A percentile compares a stretch with the other conserved stretches of the same genome.
Conservation (phyloP, 805 yeast genomes). For the fission yeast (Schizosaccharomyces pombe) region DNA sequence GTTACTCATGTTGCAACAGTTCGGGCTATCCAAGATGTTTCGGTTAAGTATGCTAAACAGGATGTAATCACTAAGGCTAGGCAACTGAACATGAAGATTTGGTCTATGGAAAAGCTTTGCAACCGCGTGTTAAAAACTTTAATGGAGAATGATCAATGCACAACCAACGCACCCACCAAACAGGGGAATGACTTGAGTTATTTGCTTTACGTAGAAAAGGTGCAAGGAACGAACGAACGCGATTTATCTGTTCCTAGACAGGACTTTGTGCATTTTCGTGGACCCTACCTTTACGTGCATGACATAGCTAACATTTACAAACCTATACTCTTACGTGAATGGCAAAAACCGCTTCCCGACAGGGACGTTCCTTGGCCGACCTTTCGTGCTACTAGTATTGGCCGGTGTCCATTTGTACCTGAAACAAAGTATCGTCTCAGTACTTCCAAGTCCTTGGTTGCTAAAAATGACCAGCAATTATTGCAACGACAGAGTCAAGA, state of each 20-base stretch:
- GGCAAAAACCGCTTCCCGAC: constrained; percentile 23
- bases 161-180: constrained; percentile 7
- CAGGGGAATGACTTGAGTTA: constrained; percentile 19
- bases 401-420: constrained; percentile 4
- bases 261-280: constrained; percentile 60
- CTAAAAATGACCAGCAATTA: not conserved
- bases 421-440: not conserved
- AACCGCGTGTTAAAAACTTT: not conserved
- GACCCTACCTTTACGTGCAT: constrained; percentile 52
- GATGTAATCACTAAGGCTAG: constrained; percentile 49
- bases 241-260: constrained; percentile 70
- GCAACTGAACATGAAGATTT: constrained; percentile 45
- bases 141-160: not conserved
- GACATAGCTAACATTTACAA: constrained; percentile 57
- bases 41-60: constrained; percentile 8
- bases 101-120: constrained; percentile 44
- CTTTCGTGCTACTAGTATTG: constrained; percentile 1
- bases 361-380: constrained; percentile 3
- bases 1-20: constrained; percentile 62
- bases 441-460: not conserved
- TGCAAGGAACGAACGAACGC: constrained; percentile 68
- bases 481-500: not conserved
- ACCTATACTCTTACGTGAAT: constrained; percentile 66
- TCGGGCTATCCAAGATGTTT: constrained; percentile 15
- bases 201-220: constrained; percentile 59